These are phyloP conservation scores for Stagonosporopsis chrysanthemi DNA, from an alignment of 2,329 filamentous ascomycete species.

Conservation along the genomic window DNA sequence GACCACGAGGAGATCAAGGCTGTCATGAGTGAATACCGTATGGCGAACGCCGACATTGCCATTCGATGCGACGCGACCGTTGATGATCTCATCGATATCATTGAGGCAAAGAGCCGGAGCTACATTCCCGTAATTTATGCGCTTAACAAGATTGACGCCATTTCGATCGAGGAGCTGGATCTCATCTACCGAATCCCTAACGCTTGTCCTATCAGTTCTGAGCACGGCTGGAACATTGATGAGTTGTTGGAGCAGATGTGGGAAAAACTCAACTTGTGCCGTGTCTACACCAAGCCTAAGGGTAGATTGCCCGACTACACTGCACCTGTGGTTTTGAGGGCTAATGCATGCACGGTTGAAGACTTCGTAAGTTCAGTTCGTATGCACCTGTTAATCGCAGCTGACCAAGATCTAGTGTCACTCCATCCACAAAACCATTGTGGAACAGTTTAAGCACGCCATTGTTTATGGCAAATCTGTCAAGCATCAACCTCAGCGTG, in stretches of 20 bases:
- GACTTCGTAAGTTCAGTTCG: slow-evolving; percentile 78
- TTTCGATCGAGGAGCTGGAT: slow-evolving; percentile 97
- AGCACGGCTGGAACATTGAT: slow-evolving; percentile 95
- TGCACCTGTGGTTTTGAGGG: slow-evolving; percentile 85
- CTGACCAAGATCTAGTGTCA: slow-evolving; percentile 75
- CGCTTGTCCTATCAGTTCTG: slow-evolving; percentile 94
- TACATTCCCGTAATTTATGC: slow-evolving; percentile 99
- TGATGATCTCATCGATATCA: slow-evolving; percentile 93
- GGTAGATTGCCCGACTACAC: slow-evolving; percentile 92
- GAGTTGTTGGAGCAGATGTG: slow-evolving; percentile 98
- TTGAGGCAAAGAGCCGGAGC: slow-evolving; percentile 91
- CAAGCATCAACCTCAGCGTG: slow-evolving; percentile 97
- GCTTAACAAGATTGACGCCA: slow-evolving; percentile 98
- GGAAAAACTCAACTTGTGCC: slow-evolving; percentile 90
- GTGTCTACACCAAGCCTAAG: slow-evolving; percentile 98
- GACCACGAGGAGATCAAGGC: slow-evolving; percentile 97
- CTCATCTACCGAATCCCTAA: slow-evolving; percentile 96
- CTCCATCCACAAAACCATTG: slow-evolving; percentile 93
- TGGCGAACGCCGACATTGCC: slow-evolving; percentile 94
- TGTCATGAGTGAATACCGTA: slow-evolving; percentile 96
- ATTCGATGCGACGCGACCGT: slow-evolving; percentile 98
- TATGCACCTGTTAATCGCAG: slow-evolving; percentile 26
- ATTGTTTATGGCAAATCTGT: slow-evolving; percentile 98
- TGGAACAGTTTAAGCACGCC: slow-evolving; percentile 93
- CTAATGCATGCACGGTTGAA: slow-evolving; percentile 85